Percentiles rank a stretch among this genome's conserved stretches.
These are phyloP conservation scores for Sphagnum fallax DNA, from an alignment of 228 moss, liverwort and hornwort species.

Conservation along the genomic window DNA sequence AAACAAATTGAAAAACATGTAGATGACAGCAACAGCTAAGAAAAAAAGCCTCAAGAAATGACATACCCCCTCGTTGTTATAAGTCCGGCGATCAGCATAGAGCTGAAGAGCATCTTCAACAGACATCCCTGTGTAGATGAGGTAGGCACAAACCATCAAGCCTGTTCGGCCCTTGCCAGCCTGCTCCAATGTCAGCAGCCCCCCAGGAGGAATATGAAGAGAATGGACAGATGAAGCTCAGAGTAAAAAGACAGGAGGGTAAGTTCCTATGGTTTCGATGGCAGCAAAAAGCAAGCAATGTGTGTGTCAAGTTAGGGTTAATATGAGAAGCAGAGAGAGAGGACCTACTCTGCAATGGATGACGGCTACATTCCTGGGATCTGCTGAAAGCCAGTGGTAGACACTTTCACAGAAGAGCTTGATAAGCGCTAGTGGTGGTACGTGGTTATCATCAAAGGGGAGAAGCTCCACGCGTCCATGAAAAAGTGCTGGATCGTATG, in stretches of 20 bases:
- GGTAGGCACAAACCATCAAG: conserved; percentile 54
- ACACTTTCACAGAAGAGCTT: conserved; percentile 55
- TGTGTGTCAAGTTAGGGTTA: too few species aligned
- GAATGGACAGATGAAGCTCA: too few species aligned
- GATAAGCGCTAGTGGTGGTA: conserved; percentile 40
- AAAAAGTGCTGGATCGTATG: conserved; percentile 37
- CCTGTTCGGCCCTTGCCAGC: conserved; percentile 61
- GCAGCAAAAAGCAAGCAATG: too few species aligned
- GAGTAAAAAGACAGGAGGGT: too few species aligned
- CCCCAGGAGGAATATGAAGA: too few species aligned
- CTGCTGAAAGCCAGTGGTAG: conserved; percentile 33
- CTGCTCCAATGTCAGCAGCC: conserved; percentile 11
- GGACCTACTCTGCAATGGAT: conserved; percentile 30
- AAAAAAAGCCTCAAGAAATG: too few species aligned
- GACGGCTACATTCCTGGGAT: conserved; percentile 43
- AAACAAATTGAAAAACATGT: background rate
- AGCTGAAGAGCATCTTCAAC: conserved; percentile 41
- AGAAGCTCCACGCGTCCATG: conserved; percentile 43
- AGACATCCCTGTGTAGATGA: conserved; percentile 44
- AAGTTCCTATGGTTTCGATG: too few species aligned
- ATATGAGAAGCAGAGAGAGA: background rate
- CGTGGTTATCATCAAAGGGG: conserved; percentile 56
- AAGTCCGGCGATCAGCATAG: conserved; percentile 40
- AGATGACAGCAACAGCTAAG: too few species aligned
- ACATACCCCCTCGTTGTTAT: conserved; percentile 52